Base-by-base conservation (phyloP, 208 protist species). In the Acanthamoeba sp. region DNA sequence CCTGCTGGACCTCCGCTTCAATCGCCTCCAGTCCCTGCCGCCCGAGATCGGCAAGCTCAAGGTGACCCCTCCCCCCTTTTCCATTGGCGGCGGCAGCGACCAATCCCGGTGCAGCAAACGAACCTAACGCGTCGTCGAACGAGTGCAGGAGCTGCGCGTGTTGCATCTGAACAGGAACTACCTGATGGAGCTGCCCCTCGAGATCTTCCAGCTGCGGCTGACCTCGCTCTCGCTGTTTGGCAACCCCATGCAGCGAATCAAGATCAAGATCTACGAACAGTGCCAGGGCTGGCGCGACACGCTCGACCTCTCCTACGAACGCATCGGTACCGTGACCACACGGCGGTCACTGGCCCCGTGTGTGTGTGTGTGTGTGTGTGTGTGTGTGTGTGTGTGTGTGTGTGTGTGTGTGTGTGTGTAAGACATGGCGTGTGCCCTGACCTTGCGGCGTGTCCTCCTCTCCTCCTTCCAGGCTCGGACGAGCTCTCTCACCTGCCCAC, bases 261-360 rank as follows among this genome's bases (percentile, higher is more conserved):
- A 38, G 62, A 91, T 91, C 45, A 91, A 76, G 32, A 76, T 91
- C 14, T 91, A 91, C 85, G 85, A 91, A n/a, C 52, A 91, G 24
- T 91, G 85, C 42, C 52, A 91, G 32, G 52, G 62, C 57, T 91
- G 85, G 85, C 52, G 59, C 55, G 52, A 66, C 36, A 91, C 52
- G 18, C 85, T 91, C 18, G 85, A 91, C 20, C 62, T 91, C 52
- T 91, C 85, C 40, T 48, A 91, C 42, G 40, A 76, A 29, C 85
- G 85, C 24, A 91, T 91, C 22, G 85, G 78, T 87, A 87, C 9
- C 18, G 18, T 62, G 55, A 27, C 55, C 55, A 62, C 22, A 62
- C 55, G 55, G 55, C 55, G 12, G 55, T n/a, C n/a, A n/a, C n/a
- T n/a, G n/a, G n/a, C n/a, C n/a, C n/a, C n/a, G 20, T 29, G 48